Evolutionary conservation across 495 filamentous ascomycete genomes (phyloP).

Genomic region (Hypoxylon lienhwacheense): DNA sequence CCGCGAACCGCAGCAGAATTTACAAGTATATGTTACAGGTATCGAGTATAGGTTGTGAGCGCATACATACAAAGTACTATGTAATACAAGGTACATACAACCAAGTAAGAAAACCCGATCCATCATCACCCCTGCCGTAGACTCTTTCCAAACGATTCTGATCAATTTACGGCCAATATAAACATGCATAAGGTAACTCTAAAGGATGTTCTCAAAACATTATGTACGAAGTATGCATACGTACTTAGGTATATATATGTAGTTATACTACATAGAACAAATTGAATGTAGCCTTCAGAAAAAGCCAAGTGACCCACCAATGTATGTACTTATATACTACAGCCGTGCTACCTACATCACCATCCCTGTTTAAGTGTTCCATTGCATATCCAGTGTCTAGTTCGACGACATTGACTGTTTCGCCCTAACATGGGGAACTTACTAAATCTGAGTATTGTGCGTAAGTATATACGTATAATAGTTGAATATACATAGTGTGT

Average conservation of each 20-base stretch:
- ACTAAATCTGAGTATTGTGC: constrained; percentile 15
- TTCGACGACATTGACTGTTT: constrained; percentile 19
- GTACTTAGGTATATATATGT: constrained; percentile 6
- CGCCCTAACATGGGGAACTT: constrained; percentile 22
- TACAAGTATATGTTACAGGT: constrained; percentile 35
- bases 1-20: constrained; percentile 34
- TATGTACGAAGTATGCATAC: constrained; percentile 1
- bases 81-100: too few species aligned
- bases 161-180: constrained; percentile 20
- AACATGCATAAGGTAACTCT: constrained; percentile 12
- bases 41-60: constrained; percentile 31
- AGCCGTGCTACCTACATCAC: constrained; percentile 28
- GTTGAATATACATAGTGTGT: not conserved
- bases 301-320: constrained; percentile 29
- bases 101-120: constrained; percentile 31
- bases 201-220: constrained; percentile 23
- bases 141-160: constrained; percentile 25
- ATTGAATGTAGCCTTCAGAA: constrained; percentile 20
- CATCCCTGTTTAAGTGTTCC: constrained; percentile 27
- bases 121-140: constrained; percentile 25
- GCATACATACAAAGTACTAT: too few species aligned
- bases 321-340: not conserved
- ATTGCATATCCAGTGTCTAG: constrained; percentile 26
- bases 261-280: too few species aligned
- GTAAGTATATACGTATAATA: not conserved